Percentiles rank a stretch among this genome's conserved stretches.
Evolutionary conservation across 2,329 filamentous ascomycete genomes (phyloP).

Genomic region (Fusarium citri): DNA sequence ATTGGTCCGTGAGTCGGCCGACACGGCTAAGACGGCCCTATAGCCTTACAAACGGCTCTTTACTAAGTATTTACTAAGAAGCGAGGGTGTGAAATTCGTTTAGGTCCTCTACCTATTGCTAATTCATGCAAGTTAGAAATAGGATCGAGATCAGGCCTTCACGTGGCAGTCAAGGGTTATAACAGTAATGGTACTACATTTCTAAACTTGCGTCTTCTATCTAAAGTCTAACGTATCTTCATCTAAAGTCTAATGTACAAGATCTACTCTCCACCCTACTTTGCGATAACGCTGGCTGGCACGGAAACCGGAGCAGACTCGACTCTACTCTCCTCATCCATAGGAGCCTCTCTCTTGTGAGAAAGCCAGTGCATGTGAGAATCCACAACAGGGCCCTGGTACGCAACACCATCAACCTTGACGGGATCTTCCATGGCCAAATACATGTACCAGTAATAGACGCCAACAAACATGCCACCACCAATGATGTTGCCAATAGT

Average conservation of each 20-base stretch:
- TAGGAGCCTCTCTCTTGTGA: conserved; percentile 2
- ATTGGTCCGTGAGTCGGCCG: background rate
- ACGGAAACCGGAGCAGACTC: conserved; percentile 17
- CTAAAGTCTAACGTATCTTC: background rate
- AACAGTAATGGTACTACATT: background rate
- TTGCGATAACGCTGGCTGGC: background rate
- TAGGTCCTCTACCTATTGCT: background rate
- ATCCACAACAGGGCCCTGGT: conserved; percentile 14
- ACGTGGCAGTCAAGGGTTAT: background rate
- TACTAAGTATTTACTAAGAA: background rate
- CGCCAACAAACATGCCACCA: conserved; percentile 63
- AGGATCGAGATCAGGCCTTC: background rate
- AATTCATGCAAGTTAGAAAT: background rate
- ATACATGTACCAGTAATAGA: conserved; percentile 48
- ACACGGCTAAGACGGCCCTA: background rate
- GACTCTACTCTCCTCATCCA: conserved; percentile 38
- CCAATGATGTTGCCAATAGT: conserved; percentile 66
- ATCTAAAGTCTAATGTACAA: background rate
- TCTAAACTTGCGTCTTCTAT: background rate
- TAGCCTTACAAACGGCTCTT: background rate
- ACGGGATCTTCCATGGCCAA: conserved; percentile 23
- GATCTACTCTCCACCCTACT: background rate
- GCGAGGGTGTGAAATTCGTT: background rate
- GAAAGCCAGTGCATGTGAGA: conserved; percentile 19
- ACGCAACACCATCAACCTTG: conserved; percentile 27